Conservation (phyloP, 805 yeast genomes). For the Cyberlindnera veronae region DNA sequence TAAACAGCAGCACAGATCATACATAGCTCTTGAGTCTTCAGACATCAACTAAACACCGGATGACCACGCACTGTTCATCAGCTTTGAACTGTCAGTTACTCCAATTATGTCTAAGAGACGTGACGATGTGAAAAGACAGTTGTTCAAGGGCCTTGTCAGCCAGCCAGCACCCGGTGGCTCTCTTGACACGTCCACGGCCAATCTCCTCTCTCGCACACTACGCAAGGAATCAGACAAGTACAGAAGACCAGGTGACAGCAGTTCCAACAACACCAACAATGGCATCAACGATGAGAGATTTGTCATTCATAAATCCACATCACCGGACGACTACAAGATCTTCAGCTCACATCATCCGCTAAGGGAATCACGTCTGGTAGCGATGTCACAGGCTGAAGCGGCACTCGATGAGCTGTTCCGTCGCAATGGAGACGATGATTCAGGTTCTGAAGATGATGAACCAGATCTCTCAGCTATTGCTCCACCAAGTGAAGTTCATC, state of each 20-base stretch:
- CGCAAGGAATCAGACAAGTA: constrained; percentile 27
- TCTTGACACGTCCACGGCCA: constrained; percentile 20
- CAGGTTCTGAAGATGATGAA: constrained; percentile 28
- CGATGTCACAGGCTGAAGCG: constrained; percentile 24
- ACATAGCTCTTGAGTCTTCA: too few relatives aligned
- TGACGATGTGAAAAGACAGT: constrained; percentile 24
- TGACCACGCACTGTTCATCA: not conserved
- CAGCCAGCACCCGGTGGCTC: constrained; percentile 4
- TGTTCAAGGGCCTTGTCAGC: constrained; percentile 21
- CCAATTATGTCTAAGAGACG: constrained; percentile 14
- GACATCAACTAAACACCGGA: too few relatives aligned
- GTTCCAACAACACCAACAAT: constrained; percentile 11
- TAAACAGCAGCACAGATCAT: too few relatives aligned
- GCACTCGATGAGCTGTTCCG: constrained; percentile 25
- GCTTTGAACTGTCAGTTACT: too few relatives aligned
- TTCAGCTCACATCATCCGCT: constrained; percentile 24
- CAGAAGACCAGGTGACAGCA: constrained; percentile 8
- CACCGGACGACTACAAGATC: constrained; percentile 24
- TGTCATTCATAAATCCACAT: constrained; percentile 27
- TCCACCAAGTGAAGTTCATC: constrained; percentile 11
- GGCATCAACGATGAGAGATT: too few relatives aligned
- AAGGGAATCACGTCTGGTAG: constrained; percentile 25
- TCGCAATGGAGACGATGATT: constrained; percentile 22
- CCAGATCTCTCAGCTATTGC: constrained; percentile 25
- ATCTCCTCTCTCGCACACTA: constrained; percentile 25